phyloP scores from a whole-genome alignment of 257 asterid genomes.

The Ophiorrhiza pumila region DNA sequence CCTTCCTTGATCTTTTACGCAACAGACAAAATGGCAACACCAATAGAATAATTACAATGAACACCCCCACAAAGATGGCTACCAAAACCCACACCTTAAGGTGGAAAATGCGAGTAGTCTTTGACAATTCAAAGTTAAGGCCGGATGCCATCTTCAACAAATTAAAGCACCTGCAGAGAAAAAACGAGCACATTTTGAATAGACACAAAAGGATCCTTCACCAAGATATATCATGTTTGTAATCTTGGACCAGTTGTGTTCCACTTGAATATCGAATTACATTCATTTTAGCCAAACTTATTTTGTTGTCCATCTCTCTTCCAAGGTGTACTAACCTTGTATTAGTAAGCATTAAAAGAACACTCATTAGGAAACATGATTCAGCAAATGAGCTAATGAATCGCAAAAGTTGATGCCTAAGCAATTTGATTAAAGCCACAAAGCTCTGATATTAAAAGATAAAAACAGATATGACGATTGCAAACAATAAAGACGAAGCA shows the following conservation, averaged over 20 bases:
- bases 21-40: conserved; percentile 47
- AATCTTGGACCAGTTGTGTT: neutral
- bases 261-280: neutral
- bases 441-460: neutral
- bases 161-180: conserved; percentile 29
- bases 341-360: neutral
- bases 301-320: neutral
- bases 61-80: conserved; percentile 52
- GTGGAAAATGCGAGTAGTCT: conserved; percentile 60
- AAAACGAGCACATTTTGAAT: neutral
- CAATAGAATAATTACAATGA: conserved; percentile 40
- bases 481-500: neutral
- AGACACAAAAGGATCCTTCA: neutral
- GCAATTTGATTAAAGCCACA: neutral
- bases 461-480: neutral
- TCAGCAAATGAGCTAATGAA: neutral
- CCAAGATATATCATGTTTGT: neutral
- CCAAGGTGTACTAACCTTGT: neutral
- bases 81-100: conserved; percentile 73
- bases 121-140: conserved; percentile 48
- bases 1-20: conserved; percentile 39
- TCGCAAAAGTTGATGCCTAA: neutral
- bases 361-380: neutral
- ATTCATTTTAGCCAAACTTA: neutral
- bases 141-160: conserved; percentile 47